A percentile compares a stretch with the other conserved stretches of the same genome.
Evolutionary conservation across 2,329 filamentous ascomycete species (phyloP).

Genomic region (Cercospora sp.): DNA sequence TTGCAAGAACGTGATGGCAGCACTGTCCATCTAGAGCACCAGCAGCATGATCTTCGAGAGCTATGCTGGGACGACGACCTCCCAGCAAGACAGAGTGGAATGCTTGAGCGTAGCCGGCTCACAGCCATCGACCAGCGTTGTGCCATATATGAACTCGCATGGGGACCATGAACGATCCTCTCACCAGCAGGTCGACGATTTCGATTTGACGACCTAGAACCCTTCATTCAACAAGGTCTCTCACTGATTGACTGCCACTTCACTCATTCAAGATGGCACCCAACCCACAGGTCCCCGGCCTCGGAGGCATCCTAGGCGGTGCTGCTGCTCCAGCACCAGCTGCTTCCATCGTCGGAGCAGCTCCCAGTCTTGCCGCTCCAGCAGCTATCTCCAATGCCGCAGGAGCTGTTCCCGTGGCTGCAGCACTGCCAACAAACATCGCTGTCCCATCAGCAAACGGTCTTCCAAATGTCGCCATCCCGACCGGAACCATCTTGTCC

Average conservation of each 20-base stretch:
- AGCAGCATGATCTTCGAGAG: background rate
- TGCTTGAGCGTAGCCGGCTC: background rate
- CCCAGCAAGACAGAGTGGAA: background rate
- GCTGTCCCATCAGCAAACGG: background rate
- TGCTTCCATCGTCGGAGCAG: background rate
- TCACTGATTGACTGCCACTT: background rate
- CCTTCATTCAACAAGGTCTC: background rate
- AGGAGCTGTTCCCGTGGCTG: background rate
- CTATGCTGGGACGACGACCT: background rate
- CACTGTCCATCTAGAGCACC: background rate
- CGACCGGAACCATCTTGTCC: slow-evolving; percentile 8
- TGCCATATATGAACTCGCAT: background rate
- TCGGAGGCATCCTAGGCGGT: background rate
- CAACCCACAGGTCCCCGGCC: slow-evolving; percentile 1
- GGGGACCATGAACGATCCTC: no score
- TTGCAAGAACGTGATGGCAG: background rate
- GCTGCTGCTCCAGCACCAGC: background rate
- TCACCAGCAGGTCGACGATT: background rate
- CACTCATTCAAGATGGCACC: slow-evolving; percentile 11
- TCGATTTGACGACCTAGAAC: background rate
- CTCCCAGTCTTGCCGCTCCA: background rate
- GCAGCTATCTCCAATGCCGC: background rate
- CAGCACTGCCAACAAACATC: background rate
- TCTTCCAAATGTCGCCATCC: slow-evolving; percentile 11
- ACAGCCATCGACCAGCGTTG: background rate